A percentile compares a stretch with the other conserved stretches of the same genome.
These are phyloP conservation scores for Ustilago esculenta DNA, from an alignment of 1,284 basidiomycete species.

Conservation along the genomic window DNA sequence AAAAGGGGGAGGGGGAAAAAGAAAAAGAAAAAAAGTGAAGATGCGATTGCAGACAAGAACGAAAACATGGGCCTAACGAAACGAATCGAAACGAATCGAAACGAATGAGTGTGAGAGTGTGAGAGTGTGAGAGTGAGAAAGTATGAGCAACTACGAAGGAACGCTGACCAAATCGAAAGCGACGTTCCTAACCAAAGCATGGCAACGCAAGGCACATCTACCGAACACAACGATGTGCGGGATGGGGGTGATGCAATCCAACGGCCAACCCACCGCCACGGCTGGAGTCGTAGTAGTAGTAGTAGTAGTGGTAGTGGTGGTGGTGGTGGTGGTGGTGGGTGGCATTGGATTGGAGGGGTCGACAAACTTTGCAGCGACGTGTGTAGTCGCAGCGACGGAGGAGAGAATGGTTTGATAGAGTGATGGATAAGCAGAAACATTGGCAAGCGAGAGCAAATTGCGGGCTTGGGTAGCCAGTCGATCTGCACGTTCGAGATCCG, in stretches of 20 bases:
- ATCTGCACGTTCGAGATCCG: constrained; percentile 20
- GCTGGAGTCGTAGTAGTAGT: too few species aligned
- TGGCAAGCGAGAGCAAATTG: constrained; percentile 2
- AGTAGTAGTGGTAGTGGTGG: too few species aligned
- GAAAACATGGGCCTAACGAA: too few species aligned
- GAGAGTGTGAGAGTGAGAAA: too few species aligned
- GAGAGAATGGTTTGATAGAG: background rate
- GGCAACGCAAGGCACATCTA: constrained; percentile 10
- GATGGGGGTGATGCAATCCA: constrained; percentile 16
- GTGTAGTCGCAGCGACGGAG: background rate
- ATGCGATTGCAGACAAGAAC: too few species aligned
- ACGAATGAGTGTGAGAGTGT: too few species aligned
- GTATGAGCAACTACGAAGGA: too few species aligned
- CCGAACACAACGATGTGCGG: constrained; percentile 45
- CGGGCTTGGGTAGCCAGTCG: constrained; percentile 10
- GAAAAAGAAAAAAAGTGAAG: constrained; percentile 71
- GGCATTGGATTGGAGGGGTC: constrained; percentile 12
- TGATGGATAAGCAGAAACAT: constrained; percentile 1
- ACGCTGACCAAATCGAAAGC: background rate
- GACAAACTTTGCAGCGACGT: constrained; percentile 1
- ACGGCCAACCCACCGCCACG: too few species aligned
- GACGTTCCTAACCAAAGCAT: background rate
- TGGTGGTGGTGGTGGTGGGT: too few species aligned
- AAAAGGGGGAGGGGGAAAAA: constrained; percentile 59
- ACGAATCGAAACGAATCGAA: too few species aligned